These are phyloP conservation scores for Moringa oleifera DNA, from an alignment of 345 rosid species.

Conservation along the genomic window DNA sequence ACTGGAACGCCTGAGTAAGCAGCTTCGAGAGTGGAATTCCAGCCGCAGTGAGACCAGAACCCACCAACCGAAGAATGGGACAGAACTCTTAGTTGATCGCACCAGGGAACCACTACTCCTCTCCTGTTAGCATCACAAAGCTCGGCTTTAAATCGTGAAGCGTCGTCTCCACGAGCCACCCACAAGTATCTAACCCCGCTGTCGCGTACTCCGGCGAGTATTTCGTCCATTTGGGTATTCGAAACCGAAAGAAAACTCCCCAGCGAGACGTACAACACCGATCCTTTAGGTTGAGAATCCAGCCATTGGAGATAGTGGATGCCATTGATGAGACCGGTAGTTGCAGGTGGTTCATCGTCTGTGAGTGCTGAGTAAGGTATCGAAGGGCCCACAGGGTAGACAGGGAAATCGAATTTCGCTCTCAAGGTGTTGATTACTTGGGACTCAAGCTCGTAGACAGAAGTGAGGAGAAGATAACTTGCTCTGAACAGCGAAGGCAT, in stretches of 20 bases:
- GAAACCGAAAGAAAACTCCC: constrained; percentile 41
- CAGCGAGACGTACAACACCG: constrained; percentile 39
- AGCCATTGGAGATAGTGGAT: constrained; percentile 31
- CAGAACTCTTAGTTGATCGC: constrained; percentile 51
- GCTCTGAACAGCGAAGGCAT: constrained; percentile 11
- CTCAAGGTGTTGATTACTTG: constrained; percentile 11
- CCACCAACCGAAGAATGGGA: constrained; percentile 47
- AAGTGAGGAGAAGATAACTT: constrained; percentile 20
- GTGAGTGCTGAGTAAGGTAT: constrained; percentile 25
- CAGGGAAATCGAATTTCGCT: constrained; percentile 18
- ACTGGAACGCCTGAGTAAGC: constrained; percentile 42
- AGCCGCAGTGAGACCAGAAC: constrained; percentile 72
- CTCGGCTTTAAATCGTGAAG: not conserved
- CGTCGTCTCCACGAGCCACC: constrained; percentile 41
- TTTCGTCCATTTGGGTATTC: constrained; percentile 34
- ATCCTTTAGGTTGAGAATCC: constrained; percentile 25
- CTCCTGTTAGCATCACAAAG: not conserved
- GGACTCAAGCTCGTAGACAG: constrained; percentile 26
- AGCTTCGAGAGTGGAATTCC: constrained; percentile 57
- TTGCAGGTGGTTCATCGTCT: constrained; percentile 16
- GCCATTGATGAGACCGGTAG: not conserved
- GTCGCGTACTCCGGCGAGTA: constrained; percentile 23
- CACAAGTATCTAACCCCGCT: constrained; percentile 34
- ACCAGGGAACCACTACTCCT: constrained; percentile 39
- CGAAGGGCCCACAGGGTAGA: constrained; percentile 37